These are phyloP conservation scores for Papiliotrema terrestris DNA, from an alignment of 1,284 basidiomycete species.

Conservation along the genomic window DNA sequence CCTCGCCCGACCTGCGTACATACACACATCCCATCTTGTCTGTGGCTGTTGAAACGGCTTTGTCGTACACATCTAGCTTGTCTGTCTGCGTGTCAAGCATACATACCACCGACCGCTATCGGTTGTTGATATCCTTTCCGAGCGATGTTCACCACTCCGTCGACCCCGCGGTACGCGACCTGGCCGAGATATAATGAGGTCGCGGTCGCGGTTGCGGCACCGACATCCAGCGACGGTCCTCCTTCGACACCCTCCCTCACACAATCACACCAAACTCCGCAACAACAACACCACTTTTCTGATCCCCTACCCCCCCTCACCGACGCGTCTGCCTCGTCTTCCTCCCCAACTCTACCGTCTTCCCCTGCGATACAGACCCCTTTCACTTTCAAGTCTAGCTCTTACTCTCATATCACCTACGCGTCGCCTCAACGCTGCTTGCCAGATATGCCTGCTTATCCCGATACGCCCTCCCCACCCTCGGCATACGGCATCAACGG, in stretches of 20 bases:
- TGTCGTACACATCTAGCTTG: neutral
- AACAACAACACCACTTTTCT: neutral
- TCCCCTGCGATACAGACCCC: neutral
- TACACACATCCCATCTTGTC: neutral
- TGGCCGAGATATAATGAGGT: constrained; percentile 2
- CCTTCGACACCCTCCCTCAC: neutral
- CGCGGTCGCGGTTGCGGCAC: neutral
- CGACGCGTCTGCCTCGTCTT: neutral
- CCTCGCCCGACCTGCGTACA: neutral
- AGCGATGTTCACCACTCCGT: constrained; percentile 2
- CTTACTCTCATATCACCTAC: neutral
- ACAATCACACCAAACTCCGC: neutral
- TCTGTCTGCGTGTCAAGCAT: constrained; percentile 1
- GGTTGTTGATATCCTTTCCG: neutral
- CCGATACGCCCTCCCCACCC: constrained; percentile 28
- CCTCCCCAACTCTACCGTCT: neutral
- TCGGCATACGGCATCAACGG: constrained; percentile 25
- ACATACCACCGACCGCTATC: neutral
- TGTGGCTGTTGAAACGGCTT: too few relatives aligned
- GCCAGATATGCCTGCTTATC: constrained; percentile 11
- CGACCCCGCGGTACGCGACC: neutral
- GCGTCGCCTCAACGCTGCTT: neutral
- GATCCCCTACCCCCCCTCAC: neutral
- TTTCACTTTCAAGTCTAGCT: neutral
- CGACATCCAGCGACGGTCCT: neutral